Evolutionary conservation across 352 stramenopile genomes (phyloP).

Genomic region (Phytopythium montanum): DNA sequence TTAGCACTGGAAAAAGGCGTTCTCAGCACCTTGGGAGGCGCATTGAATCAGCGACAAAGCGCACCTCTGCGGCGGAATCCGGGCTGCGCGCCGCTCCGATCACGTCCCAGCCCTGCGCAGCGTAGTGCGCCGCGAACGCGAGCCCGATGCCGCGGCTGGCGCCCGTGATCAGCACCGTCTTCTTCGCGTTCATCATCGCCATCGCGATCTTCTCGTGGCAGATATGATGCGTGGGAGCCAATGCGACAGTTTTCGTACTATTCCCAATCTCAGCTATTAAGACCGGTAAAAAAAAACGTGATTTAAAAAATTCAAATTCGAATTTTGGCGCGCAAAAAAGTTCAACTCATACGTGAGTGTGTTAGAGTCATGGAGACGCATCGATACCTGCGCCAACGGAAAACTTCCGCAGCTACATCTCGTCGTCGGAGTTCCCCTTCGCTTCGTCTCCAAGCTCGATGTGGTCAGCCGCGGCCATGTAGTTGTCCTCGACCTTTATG

Average conservation of each 20-base stretch:
- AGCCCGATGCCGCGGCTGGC: constrained; percentile 30
- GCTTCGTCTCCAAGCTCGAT: no score
- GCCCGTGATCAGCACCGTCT: constrained; percentile 51
- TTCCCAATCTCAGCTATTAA: no score
- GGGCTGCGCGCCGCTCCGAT: constrained; percentile 24
- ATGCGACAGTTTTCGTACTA: neutral
- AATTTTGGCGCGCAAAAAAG: no score
- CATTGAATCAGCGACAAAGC: neutral
- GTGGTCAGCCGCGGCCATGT: neutral
- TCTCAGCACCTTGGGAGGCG: neutral
- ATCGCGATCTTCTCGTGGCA: neutral
- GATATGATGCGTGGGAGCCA: neutral
- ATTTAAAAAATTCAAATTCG: no score
- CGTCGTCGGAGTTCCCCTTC: no score
- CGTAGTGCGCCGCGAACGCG: constrained; percentile 34
- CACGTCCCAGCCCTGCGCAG: constrained; percentile 34
- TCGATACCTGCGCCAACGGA: no score
- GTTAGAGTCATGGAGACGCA: no score
- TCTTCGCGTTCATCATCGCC: constrained; percentile 15
- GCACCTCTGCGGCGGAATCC: constrained; percentile 5
- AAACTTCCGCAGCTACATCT: no score
- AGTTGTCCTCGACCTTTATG: neutral
- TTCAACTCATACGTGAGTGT: no score
- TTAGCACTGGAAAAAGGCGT: neutral
- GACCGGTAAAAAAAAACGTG: no score